Conservation (phyloP, 1,284 basidiomycete genomes). For the Coriolopsis trogii region DNA sequence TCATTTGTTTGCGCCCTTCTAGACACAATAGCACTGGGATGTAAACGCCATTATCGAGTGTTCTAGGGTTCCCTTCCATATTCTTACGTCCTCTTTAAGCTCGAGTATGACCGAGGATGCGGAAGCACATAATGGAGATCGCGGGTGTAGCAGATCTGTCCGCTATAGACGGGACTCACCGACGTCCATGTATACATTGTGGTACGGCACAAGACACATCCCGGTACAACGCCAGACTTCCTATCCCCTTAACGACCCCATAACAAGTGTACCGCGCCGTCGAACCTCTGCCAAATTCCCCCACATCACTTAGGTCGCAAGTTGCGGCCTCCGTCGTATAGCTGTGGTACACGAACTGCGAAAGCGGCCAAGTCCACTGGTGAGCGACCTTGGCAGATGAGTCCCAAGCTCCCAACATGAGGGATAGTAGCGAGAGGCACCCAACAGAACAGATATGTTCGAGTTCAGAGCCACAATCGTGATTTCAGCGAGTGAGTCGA, state of each 20-base stretch:
- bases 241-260: too few relatives aligned
- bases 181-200: not conserved
- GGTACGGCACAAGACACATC: not conserved
- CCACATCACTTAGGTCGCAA: too few relatives aligned
- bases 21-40: constrained; percentile 17
- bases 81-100: not conserved
- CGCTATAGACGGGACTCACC: too few relatives aligned
- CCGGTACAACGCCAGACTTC: not conserved
- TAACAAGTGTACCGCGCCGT: too few relatives aligned
- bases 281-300: too few relatives aligned
- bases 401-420: too few relatives aligned
- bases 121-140: not conserved
- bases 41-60: not conserved
- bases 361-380: too few relatives aligned
- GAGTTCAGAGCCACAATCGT: not conserved
- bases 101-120: not conserved
- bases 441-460: not conserved
- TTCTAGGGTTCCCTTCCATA: not conserved
- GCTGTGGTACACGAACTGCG: too few relatives aligned
- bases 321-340: too few relatives aligned
- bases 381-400: too few relatives aligned
- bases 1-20: constrained; percentile 8
- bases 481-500: too few relatives aligned
- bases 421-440: too few relatives aligned
- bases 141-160: not conserved